Base-by-base conservation (phyloP, 2,329 filamentous ascomycete genomes). In the Colletotrichum lindemuthianum region DNA sequence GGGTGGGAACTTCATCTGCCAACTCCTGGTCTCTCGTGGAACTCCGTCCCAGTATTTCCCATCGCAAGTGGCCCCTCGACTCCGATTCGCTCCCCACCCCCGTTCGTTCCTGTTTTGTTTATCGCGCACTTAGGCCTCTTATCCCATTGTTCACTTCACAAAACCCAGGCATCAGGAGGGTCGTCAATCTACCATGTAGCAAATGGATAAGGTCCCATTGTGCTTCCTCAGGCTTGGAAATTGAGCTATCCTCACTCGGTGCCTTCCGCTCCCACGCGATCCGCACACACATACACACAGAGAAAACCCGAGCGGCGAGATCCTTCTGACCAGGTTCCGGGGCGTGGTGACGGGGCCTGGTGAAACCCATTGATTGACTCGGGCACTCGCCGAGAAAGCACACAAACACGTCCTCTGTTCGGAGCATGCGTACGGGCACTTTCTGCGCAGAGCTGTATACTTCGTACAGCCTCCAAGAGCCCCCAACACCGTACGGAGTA, bases 1-100 rank as follows among this genome's bases (percentile, higher is more conserved):
- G 53, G 56, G 39, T 36, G 56, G 54, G 34, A 57, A 32, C 52
- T 47, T 49, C 44, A 49, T 57, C 15, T 57, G 56, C 45, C 37
- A 58, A 50, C 55, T 58, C 55, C 45, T 44, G 55, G 55, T 58
- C 55, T 58, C 37, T 36, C 55, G 55, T 57, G 54, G 44, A 24
- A 39, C 54, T 36, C 45, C 16, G 32, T 40, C 55, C 34, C 40
- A 43, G 32, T 32, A 44, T 57, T 15, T 55, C 57, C 48, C 50
- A 59, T 45, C 33, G 45, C 57, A 60, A 37, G 45, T 3, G 12
- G 34, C 34, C 40, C 39, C 24, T 24, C 24, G 24, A 24, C 52
- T 48, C 43, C 53, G 53, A 55, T 56, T 56, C 34, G 53, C 40
- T 44, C 15, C 16, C n/a, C 24, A 24, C 55, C 8, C 41, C 16